Conservation (phyloP, 2,329 filamentous ascomycete genomes). For the Arachnomyces sp. region DNA sequence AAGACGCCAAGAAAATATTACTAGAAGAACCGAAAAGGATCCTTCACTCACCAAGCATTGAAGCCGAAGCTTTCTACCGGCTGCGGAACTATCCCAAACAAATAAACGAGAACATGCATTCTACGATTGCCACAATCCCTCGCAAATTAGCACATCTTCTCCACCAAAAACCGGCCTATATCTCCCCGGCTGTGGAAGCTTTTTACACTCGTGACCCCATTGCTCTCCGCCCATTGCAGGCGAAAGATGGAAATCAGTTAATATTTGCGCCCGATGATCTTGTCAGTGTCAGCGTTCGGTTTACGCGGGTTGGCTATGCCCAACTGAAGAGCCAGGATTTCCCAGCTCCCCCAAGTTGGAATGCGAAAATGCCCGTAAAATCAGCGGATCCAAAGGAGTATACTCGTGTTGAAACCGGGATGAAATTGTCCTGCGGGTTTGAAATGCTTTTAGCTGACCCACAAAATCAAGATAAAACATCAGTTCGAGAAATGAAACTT, state of each 20-base stretch:
- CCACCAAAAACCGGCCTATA: conserved; percentile 63
- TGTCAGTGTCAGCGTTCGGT: conserved; percentile 68
- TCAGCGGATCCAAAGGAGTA: conserved; percentile 37
- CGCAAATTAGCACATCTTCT: conserved; percentile 75
- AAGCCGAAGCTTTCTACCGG: conserved; percentile 86
- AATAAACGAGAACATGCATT: conserved; percentile 68
- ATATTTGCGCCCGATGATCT: conserved; percentile 70
- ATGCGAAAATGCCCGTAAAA: conserved; percentile 33
- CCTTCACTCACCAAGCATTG: conserved; percentile 64
- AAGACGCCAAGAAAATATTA: conserved; percentile 59
- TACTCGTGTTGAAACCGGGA: conserved; percentile 59
- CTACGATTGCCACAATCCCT: conserved; percentile 65
- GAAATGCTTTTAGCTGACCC: conserved; percentile 73
- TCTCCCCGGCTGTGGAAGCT: conserved; percentile 77
- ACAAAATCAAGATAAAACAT: conserved; percentile 59
- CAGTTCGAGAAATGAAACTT: conserved; percentile 67
- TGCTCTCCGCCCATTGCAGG: conserved; percentile 60
- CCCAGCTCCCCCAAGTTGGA: conserved; percentile 52
- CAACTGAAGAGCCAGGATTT: conserved; percentile 86
- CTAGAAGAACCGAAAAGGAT: conserved; percentile 49
- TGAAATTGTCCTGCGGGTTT: conserved; percentile 85
- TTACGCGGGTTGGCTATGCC: conserved; percentile 84
- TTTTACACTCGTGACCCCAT: conserved; percentile 88
- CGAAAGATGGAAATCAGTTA: conserved; percentile 46
- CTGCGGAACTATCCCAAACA: conserved; percentile 74